Evolutionary conservation across 768 basidiomycete species (phyloP).

Genomic region (Tulasnella sp.): DNA sequence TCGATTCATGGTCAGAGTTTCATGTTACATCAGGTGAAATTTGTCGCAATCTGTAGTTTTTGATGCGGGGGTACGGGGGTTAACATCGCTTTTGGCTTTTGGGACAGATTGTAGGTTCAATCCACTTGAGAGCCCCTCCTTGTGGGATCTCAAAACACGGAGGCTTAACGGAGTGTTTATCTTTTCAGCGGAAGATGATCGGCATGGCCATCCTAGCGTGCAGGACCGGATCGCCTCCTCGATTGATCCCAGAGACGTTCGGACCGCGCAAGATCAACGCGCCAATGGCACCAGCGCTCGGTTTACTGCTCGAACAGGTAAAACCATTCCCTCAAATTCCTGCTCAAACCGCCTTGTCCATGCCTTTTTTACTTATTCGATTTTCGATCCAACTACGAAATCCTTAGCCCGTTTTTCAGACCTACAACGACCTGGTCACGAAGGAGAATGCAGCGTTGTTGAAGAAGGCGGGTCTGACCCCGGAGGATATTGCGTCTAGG

Average conservation of each 20-base stretch:
- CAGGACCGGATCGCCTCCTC: slow-evolving; percentile 58
- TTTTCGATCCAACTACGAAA: slow-evolving; percentile 15
- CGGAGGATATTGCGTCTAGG: not conserved
- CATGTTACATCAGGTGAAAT: slow-evolving; percentile 90
- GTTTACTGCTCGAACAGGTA: slow-evolving; percentile 66
- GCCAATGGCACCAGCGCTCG: slow-evolving; percentile 93
- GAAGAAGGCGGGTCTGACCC: slow-evolving; percentile 15
- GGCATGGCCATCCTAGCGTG: slow-evolving; percentile 67
- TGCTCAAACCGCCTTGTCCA: slow-evolving; percentile 33
- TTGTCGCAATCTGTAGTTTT: too few species aligned
- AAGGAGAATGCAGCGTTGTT: slow-evolving; percentile 30
- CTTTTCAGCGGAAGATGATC: slow-evolving; percentile 95
- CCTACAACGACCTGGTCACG: slow-evolving; percentile 55
- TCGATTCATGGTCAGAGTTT: slow-evolving; percentile 95
- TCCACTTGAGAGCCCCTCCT: not conserved
- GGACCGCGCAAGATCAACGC: slow-evolving; percentile 67
- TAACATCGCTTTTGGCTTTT: too few species aligned
- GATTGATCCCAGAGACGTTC: slow-evolving; percentile 74
- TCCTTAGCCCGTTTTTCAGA: slow-evolving; percentile 59
- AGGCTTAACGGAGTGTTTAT: too few species aligned
- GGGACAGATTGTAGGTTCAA: slow-evolving; percentile 10
- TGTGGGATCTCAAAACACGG: slow-evolving; percentile 1
- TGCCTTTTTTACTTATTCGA: slow-evolving; percentile 35
- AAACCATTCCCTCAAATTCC: too few species aligned
- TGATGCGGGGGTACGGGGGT: too few species aligned